Conservation (phyloP, 1,284 basidiomycete genomes). For the Fomitiporia mediterranea region DNA sequence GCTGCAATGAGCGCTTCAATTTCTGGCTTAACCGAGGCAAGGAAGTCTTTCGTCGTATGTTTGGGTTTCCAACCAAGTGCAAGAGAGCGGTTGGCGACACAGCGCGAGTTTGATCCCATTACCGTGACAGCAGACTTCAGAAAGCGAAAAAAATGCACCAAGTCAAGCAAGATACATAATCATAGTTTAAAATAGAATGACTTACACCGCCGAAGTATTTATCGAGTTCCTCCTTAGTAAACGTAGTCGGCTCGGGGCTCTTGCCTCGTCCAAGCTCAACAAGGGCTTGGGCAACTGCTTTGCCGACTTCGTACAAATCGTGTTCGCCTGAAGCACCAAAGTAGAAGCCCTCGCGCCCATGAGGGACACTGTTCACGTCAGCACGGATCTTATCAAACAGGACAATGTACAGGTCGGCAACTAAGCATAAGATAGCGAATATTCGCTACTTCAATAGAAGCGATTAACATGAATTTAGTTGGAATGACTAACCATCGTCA, state of each 20-base stretch:
- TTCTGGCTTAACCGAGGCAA: constrained; percentile 42
- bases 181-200: too few relatives aligned
- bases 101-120: constrained; percentile 52
- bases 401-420: not conserved
- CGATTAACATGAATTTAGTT: too few relatives aligned
- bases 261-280: constrained; percentile 33
- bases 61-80: constrained; percentile 54
- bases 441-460: constrained; percentile 20
- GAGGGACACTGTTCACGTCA: constrained; percentile 30
- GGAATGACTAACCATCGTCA: constrained; percentile 35
- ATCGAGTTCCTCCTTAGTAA: constrained; percentile 36
- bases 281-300: constrained; percentile 31
- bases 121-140: constrained; percentile 32
- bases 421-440: constrained; percentile 25
- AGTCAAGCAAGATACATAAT: too few relatives aligned
- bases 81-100: constrained; percentile 43
- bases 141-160: too few relatives aligned
- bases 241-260: constrained; percentile 36
- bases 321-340: constrained; percentile 48
- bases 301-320: constrained; percentile 30
- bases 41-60: constrained; percentile 41
- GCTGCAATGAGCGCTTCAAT: constrained; percentile 30
- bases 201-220: constrained; percentile 31
- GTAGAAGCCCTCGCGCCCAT: constrained; percentile 49
- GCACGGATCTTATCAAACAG: constrained; percentile 30